A percentile compares a stretch with the other conserved stretches of the same genome.
phyloP scores from a whole-genome alignment of 2,329 filamentous ascomycete genomes.

The Ascochyta clinopodiicola region DNA sequence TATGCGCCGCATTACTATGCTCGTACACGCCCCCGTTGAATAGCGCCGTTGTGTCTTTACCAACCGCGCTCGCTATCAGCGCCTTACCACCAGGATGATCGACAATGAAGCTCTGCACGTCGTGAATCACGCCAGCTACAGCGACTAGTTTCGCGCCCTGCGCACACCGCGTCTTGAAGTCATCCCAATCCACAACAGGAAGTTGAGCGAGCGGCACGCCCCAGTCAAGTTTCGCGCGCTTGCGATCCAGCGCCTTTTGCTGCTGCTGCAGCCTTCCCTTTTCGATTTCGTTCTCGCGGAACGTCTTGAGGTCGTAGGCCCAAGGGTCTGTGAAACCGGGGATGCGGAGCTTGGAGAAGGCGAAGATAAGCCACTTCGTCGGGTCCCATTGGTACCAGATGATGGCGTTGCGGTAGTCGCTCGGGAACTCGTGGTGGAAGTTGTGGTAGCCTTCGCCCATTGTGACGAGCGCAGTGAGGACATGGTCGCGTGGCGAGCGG shows the following conservation, averaged over 20 bases:
- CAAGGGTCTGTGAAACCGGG: slow-evolving; percentile 34
- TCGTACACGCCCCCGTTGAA: slow-evolving; percentile 51
- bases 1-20: slow-evolving; percentile 51
- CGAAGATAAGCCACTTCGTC: slow-evolving; percentile 51
- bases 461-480: slow-evolving; percentile 48
- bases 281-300: slow-evolving; percentile 50
- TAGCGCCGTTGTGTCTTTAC: slow-evolving; percentile 49
- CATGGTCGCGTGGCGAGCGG: slow-evolving; percentile 46
- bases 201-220: slow-evolving; percentile 46
- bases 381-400: slow-evolving; percentile 49
- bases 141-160: slow-evolving; percentile 42
- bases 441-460: slow-evolving; percentile 53
- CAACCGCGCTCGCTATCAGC: slow-evolving; percentile 44
- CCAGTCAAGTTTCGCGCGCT: slow-evolving; percentile 47
- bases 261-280: slow-evolving; percentile 50
- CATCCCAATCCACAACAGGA: slow-evolving; percentile 50
- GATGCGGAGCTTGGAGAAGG: slow-evolving; percentile 36
- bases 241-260: slow-evolving; percentile 49
- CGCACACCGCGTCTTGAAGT: slow-evolving; percentile 39
- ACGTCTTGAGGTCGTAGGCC: slow-evolving; percentile 49
- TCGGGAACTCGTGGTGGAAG: slow-evolving; percentile 52
- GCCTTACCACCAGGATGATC: slow-evolving; percentile 50
- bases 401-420: slow-evolving; percentile 51
- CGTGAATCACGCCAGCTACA: slow-evolving; percentile 49
- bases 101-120: slow-evolving; percentile 44